Percentiles rank a stretch among this genome's conserved stretches.
These are phyloP conservation scores for Trichoderma lentiforme DNA, from an alignment of 2,329 filamentous ascomycete genomes.

Conservation along the genomic window DNA sequence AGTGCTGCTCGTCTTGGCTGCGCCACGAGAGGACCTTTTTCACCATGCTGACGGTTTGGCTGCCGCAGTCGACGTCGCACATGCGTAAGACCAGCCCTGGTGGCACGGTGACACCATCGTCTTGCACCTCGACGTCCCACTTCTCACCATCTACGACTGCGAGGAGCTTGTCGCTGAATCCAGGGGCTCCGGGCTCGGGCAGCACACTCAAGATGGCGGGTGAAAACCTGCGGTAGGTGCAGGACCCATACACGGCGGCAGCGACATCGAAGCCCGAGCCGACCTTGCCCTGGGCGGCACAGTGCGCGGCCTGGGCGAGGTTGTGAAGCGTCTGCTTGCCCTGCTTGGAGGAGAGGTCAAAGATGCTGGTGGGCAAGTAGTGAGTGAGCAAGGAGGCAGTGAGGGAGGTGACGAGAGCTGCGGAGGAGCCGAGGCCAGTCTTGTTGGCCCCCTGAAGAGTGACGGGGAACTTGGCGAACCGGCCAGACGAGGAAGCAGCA, in stretches of 20 bases:
- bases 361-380: slow-evolving; percentile 59
- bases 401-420: slow-evolving; percentile 86
- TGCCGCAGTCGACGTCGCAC: slow-evolving; percentile 95
- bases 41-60: slow-evolving; percentile 92
- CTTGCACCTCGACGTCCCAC: slow-evolving; percentile 79
- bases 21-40: slow-evolving; percentile 86
- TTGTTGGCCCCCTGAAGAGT: slow-evolving; percentile 80
- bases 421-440: slow-evolving; percentile 91
- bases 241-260: slow-evolving; percentile 86
- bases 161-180: slow-evolving; percentile 65
- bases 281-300: slow-evolving; percentile 93
- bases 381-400: slow-evolving; percentile 73
- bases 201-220: slow-evolving; percentile 67
- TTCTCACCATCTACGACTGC: slow-evolving; percentile 60
- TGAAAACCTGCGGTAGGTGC: slow-evolving; percentile 88
- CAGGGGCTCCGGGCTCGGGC: slow-evolving; percentile 61
- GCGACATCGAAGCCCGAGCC: slow-evolving; percentile 96
- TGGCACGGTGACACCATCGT: slow-evolving; percentile 69
- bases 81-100: slow-evolving; percentile 74
- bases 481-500: slow-evolving; percentile 34
- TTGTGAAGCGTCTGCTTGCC: slow-evolving; percentile 74
- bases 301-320: slow-evolving; percentile 88
- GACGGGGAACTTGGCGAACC: slow-evolving; percentile 76
- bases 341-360: slow-evolving; percentile 53
- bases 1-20: slow-evolving; percentile 58